Evolutionary conservation across 2,329 filamentous ascomycete genomes (phyloP).

Genomic region (Colletotrichum godetiae): DNA sequence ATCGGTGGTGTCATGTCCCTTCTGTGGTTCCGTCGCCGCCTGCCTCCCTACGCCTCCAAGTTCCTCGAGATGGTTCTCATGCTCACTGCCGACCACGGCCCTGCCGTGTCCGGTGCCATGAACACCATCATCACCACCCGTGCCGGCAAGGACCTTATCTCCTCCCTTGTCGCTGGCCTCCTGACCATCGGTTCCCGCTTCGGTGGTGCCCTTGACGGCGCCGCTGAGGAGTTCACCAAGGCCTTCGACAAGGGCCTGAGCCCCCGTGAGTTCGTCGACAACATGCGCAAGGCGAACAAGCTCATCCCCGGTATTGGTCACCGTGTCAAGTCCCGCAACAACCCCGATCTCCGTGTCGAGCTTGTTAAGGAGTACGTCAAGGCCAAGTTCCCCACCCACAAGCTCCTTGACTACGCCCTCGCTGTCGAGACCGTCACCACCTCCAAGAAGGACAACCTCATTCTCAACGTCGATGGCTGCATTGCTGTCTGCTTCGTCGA

Average conservation of each 20-base stretch:
- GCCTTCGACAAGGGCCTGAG: constrained; percentile 98
- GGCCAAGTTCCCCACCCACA: constrained; percentile 97
- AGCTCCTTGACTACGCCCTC: constrained; percentile 98
- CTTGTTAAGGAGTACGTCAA: constrained; percentile 99
- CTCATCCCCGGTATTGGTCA: constrained; percentile 99
- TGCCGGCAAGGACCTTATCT: constrained; percentile 99
- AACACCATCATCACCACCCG: constrained; percentile 99
- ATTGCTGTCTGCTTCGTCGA: constrained; percentile 99
- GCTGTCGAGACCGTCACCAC: constrained; percentile 98
- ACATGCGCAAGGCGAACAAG: constrained; percentile 99
- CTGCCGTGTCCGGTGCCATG: constrained; percentile 99
- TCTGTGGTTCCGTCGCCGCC: constrained; percentile 98
- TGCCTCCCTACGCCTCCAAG: constrained; percentile 95
- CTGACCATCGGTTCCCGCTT: constrained; percentile 98
- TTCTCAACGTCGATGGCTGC: constrained; percentile 98
- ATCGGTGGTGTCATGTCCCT: constrained; percentile 99
- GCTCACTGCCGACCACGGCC: constrained; percentile 99
- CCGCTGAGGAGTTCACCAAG: constrained; percentile 97
- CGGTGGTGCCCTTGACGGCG: constrained; percentile 97
- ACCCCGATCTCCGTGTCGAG: constrained; percentile 99
- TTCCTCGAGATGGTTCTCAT: constrained; percentile 99
- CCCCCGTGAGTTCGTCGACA: constrained; percentile 98
- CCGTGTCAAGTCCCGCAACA: constrained; percentile 99
- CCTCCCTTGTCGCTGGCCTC: constrained; percentile 93
- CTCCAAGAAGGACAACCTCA: constrained; percentile 99